Percentiles rank a stretch among this genome's conserved stretches.
Conservation (phyloP, 202 grass and related monocot species). For the Panicum hallii region DNA sequence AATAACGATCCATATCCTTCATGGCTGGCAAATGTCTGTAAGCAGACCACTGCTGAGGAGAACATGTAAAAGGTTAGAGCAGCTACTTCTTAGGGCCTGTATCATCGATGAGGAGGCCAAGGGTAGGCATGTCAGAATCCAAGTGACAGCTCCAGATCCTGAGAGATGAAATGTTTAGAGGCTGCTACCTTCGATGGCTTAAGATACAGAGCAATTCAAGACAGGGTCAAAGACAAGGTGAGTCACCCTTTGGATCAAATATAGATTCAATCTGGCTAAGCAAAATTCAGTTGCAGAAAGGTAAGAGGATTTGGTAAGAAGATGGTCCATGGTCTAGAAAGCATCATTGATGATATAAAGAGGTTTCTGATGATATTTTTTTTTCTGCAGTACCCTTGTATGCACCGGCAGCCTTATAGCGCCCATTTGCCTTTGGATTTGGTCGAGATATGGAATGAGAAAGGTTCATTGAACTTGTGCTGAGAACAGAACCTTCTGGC, state of each 20-base stretch:
- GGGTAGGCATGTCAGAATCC: neutral
- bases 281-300: no score
- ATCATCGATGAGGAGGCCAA: slow-evolving; percentile 9
- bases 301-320: neutral
- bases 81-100: neutral
- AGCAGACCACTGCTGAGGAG: neutral
- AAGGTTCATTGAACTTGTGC: no score
- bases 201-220: neutral
- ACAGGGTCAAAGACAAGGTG: neutral
- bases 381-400: no score
- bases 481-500: no score
- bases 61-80: neutral
- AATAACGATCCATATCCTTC: neutral
- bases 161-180: neutral
- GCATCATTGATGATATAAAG: no score
- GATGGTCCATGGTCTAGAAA: no score
- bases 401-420: no score
- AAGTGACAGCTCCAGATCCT: neutral
- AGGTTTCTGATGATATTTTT: no score
- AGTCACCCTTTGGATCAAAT: no score
- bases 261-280: no score
- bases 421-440: no score
- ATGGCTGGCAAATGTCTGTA: neutral
- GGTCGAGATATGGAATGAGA: no score
- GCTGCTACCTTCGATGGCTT: neutral